These are phyloP conservation scores for Amniculicola lignicola DNA, from an alignment of 495 filamentous ascomycete species.

Conservation along the genomic window DNA sequence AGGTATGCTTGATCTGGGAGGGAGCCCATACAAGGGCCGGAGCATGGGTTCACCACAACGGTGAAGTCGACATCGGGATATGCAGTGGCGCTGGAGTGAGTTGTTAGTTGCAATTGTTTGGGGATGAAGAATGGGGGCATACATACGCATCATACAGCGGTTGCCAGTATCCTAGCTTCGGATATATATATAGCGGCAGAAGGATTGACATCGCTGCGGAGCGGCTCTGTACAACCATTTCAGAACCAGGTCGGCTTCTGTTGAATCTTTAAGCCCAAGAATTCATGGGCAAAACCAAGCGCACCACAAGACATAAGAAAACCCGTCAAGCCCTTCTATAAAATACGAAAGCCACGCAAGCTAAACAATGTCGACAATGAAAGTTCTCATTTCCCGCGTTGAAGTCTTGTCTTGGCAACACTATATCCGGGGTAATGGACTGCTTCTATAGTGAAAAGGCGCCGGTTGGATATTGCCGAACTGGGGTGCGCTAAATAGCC, in stretches of 20 bases:
- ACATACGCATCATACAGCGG: constrained; percentile 29
- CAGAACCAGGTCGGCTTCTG: neutral
- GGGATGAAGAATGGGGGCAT: neutral
- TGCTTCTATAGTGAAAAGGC: no score
- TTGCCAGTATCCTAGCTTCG: constrained; percentile 21
- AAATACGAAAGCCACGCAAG: neutral
- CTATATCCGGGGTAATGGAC: no score
- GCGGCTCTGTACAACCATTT: neutral
- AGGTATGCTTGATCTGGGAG: constrained; percentile 28
- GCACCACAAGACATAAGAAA: neutral
- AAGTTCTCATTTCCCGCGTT: no score
- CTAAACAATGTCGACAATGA: neutral
- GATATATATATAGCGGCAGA: constrained; percentile 34
- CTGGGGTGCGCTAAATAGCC: no score
- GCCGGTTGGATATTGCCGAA: no score
- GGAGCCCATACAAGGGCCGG: constrained; percentile 23
- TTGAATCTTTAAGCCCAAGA: neutral
- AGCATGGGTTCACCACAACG: constrained; percentile 29
- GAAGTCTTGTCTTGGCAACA: no score
- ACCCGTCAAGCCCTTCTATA: neutral
- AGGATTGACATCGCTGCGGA: constrained; percentile 15
- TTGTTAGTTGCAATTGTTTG: neutral
- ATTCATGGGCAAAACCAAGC: neutral
- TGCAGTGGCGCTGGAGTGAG: constrained; percentile 4
- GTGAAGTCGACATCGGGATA: constrained; percentile 29